Evolutionary conservation across 495 filamentous ascomycete species (phyloP), one percentile per base, ranked within the genome.

Genomic region (Daldinia vernicosa): DNA sequence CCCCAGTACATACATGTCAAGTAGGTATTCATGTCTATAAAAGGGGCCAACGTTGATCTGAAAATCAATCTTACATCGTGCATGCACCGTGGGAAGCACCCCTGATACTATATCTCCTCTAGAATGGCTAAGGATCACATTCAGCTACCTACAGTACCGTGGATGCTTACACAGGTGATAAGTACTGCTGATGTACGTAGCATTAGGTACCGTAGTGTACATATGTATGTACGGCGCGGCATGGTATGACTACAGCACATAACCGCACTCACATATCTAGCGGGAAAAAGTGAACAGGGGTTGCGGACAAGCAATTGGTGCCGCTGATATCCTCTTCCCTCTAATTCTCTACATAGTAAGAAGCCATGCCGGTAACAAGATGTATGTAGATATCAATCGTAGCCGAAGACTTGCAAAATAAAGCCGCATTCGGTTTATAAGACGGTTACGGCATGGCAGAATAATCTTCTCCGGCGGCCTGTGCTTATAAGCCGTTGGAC

Each of bases 51-150:
- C 67, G 67, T 69, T 74, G 45, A 67, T 77, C 73, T 70, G 66
- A 64, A 75, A 71, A 66, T 76, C 74, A 75, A 77, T 77, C 75
- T 77, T 66, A 77, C 75, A 77, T 77, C 74, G 75, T 76, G 75
- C 75, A 77, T 77, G 71, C 72, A 73, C 74, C 70, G 70, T 74
- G 70, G 72, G 40, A 66, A 66, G 72, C 60, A 66, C 62, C 70
- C 50, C 69, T 67, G 69, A 47, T 59, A 43, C 68, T 72, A 63
- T 77, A 75, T 62, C 54, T 67, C 65, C 57, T 60, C 64, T 66
- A 62, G 47, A 68, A 54, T 54, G 60, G 32, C 62, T 69, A 69
- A 52, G 53, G 62, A 33, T 53, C 58, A 69, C 57, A 27, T 66
- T 32, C 27, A 51, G 52, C 61, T 69, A 73, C 70, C 51, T 69